phyloP scores from a whole-genome alignment of 345 rosid genomes.

The Nasturtium officinale region DNA sequence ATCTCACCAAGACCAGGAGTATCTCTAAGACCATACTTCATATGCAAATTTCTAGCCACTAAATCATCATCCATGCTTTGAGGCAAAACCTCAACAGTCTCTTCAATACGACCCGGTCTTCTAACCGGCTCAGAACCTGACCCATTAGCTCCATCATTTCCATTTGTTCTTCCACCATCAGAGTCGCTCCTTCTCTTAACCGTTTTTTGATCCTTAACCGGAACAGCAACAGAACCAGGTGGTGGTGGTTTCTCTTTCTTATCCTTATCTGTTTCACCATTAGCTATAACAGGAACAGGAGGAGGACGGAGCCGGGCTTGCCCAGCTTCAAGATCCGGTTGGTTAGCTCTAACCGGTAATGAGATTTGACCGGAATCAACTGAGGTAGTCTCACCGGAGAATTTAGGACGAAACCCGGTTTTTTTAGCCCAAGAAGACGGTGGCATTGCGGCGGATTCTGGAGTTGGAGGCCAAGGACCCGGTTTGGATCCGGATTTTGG shows the following conservation, averaged over 20 bases:
- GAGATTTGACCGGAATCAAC: conserved; percentile 72
- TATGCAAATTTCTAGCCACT: conserved; percentile 62
- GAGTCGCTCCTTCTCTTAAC: conserved; percentile 88
- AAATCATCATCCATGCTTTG: conserved; percentile 64
- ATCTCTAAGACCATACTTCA: conserved; percentile 91
- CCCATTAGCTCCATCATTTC: conserved; percentile 48
- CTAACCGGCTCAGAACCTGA: conserved; percentile 45
- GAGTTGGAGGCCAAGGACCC: conserved; percentile 71
- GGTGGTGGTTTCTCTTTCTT: conserved; percentile 39
- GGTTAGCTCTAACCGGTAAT: conserved; percentile 51
- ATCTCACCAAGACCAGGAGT: conserved; percentile 89
- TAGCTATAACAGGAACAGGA: conserved; percentile 35
- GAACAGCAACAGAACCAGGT: conserved; percentile 20
- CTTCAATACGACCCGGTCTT: conserved; percentile 65
- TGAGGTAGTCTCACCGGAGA: conserved; percentile 93
- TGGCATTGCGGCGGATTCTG: conserved; percentile 78
- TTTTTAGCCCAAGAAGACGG: conserved; percentile 95
- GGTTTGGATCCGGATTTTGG: conserved; percentile 71
- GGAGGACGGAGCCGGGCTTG: conserved; percentile 41
- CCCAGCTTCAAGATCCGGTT: conserved; percentile 82
- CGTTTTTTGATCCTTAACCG: conserved; percentile 57
- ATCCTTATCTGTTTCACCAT: conserved; percentile 41
- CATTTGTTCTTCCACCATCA: conserved; percentile 59
- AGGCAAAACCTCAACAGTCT: conserved; percentile 63
- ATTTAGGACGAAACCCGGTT: conserved; percentile 91